Conservation (phyloP, 2,329 filamentous ascomycete genomes). For the Beauveria scarabaeidicola region DNA sequence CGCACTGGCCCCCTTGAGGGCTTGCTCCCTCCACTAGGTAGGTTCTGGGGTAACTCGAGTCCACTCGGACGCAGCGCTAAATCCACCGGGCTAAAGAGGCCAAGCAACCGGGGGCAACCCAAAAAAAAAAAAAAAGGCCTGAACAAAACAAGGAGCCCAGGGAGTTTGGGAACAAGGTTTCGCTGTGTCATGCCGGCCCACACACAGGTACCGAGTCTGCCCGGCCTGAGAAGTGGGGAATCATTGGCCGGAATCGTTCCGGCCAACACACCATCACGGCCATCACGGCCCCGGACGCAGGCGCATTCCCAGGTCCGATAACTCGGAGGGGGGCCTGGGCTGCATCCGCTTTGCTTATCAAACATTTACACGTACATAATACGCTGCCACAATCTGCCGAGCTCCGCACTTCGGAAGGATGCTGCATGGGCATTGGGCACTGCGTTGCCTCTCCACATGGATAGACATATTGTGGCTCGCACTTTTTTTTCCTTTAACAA, state of each 20-base stretch:
- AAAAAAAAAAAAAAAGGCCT: neutral
- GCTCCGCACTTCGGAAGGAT: slow-evolving; percentile 5
- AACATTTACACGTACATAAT: slow-evolving; percentile 8
- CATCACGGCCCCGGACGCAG: slow-evolving; percentile 20
- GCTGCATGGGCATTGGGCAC: neutral
- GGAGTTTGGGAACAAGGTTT: neutral
- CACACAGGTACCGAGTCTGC: slow-evolving; percentile 11
- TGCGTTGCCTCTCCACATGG: slow-evolving; percentile 4
- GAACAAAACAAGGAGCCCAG: neutral
- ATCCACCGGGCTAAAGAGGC: neutral
- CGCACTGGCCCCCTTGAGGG: slow-evolving; percentile 2
- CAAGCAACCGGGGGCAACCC: neutral
- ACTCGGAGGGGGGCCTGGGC: slow-evolving; percentile 2
- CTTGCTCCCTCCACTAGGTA: neutral
- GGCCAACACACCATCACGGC: slow-evolving; percentile 23
- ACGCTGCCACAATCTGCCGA: neutral
- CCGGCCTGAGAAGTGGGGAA: slow-evolving; percentile 14
- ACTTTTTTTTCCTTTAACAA: neutral
- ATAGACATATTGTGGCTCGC: slow-evolving; percentile 6
- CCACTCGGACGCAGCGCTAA: neutral
- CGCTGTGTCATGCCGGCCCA: slow-evolving; percentile 7
- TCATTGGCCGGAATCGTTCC: slow-evolving; percentile 27
- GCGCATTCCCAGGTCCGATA: slow-evolving; percentile 2
- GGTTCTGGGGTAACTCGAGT: slow-evolving; percentile 1
- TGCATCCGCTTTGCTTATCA: neutral